phyloP scores from a whole-genome alignment of 2,329 filamentous ascomycete genomes.

The Microdochium bolleyi region DNA sequence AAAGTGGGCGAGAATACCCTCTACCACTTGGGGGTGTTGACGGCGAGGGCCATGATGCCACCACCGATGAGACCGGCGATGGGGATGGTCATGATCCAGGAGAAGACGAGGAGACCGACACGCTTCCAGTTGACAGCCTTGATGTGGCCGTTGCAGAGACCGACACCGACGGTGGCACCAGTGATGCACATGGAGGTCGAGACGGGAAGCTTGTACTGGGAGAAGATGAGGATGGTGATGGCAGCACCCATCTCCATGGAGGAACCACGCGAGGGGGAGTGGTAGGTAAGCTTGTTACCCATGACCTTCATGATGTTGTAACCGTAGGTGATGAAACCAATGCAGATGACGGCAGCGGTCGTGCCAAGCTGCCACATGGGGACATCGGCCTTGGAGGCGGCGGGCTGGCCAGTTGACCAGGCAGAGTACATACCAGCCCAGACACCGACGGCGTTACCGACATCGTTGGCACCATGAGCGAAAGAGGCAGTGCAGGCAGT shows the following conservation, averaged over 20 bases:
- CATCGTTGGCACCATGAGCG: constrained; percentile 71
- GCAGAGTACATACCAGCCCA: constrained; percentile 65
- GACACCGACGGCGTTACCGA: constrained; percentile 62
- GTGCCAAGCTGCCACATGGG: constrained; percentile 73
- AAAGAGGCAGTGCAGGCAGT: constrained; percentile 68
- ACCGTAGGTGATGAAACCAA: constrained; percentile 66
- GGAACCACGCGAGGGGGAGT: constrained; percentile 46
- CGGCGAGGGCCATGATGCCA: constrained; percentile 35
- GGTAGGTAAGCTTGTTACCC: constrained; percentile 75
- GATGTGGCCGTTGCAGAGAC: constrained; percentile 37
- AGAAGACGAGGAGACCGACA: constrained; percentile 57
- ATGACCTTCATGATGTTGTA: constrained; percentile 81
- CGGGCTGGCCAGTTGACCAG: constrained; percentile 55
- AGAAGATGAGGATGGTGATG: constrained; percentile 69
- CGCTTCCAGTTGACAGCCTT: constrained; percentile 71
- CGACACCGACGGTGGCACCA: constrained; percentile 43
- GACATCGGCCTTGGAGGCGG: constrained; percentile 55
- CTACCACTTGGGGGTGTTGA: constrained; percentile 52
- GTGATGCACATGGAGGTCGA: constrained; percentile 75
- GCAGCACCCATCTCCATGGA: constrained; percentile 78
- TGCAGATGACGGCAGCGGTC: constrained; percentile 51
- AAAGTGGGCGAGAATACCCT: background rate
- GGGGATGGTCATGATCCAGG: constrained; percentile 60
- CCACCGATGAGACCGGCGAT: constrained; percentile 50
- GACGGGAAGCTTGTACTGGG: constrained; percentile 66